Percentiles rank a stretch among this genome's conserved stretches.
Evolutionary conservation across 306 rosid species (phyloP).

Genomic region (Inga oerstediana): DNA sequence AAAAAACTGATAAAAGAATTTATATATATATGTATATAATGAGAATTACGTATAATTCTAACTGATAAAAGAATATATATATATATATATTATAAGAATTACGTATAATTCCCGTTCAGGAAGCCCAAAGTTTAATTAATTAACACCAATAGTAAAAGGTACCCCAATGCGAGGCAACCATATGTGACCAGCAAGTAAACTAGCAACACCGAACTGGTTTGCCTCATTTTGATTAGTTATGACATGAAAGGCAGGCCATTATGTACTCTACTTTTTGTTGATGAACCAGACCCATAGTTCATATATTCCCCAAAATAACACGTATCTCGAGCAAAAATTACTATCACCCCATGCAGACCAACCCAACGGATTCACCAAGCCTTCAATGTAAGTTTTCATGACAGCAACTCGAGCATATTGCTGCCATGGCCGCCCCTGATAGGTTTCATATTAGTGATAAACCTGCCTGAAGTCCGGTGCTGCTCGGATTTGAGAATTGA

Average conservation of each 20-base stretch:
- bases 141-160: constrained; percentile 54
- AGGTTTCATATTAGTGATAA: constrained; percentile 46
- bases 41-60: too few relatives aligned
- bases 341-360: constrained; percentile 45
- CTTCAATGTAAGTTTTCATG: constrained; percentile 58
- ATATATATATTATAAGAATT: too few relatives aligned
- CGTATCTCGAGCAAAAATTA: constrained; percentile 51
- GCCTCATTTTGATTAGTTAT: constrained; percentile 55
- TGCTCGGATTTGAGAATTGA: constrained; percentile 62
- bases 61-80: too few relatives aligned
- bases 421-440: constrained; percentile 88
- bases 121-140: background rate
- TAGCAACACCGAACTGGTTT: constrained; percentile 45
- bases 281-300: constrained; percentile 67
- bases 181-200: constrained; percentile 64
- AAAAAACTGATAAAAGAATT: too few relatives aligned
- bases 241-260: constrained; percentile 72
- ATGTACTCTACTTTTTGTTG: constrained; percentile 51
- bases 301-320: too few relatives aligned
- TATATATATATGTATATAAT: too few relatives aligned
- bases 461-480: constrained; percentile 63
- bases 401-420: constrained; percentile 62
- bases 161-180: constrained; percentile 85
- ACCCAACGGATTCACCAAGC: constrained; percentile 40
- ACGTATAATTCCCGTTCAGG: background rate